Evolutionary conservation across 108 stramenopile species (phyloP).

Genomic region (Schizochytrium sp.): DNA sequence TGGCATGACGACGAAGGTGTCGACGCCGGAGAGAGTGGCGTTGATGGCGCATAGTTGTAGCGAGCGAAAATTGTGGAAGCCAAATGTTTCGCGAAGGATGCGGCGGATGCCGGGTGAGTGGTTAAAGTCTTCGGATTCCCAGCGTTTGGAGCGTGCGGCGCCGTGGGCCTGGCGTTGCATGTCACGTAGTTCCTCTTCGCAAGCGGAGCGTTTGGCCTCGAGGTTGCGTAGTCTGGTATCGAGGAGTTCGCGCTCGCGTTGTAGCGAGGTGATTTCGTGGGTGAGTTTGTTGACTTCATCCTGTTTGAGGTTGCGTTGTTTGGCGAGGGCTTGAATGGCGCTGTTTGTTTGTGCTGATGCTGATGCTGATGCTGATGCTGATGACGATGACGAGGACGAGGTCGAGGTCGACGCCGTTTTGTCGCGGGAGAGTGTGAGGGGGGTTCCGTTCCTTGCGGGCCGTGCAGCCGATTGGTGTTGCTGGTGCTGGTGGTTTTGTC

Average conservation of each 20-base stretch:
- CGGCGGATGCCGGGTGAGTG: background rate
- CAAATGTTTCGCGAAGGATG: conserved; percentile 58
- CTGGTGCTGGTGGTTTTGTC: too few species aligned
- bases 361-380: background rate
- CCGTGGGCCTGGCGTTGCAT: background rate
- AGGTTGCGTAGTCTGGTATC: background rate
- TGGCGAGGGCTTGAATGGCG: background rate
- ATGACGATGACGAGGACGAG: background rate
- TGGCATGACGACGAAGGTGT: conserved; percentile 96
- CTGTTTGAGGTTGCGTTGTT: background rate
- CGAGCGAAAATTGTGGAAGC: conserved; percentile 71
- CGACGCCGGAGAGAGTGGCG: conserved; percentile 72
- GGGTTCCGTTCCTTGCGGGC: too few species aligned
- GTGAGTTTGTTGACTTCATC: background rate
- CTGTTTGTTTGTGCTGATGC: background rate
- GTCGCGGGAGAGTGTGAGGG: too few species aligned
- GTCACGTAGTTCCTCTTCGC: background rate
- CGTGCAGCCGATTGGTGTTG: too few species aligned
- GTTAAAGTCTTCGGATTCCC: background rate
- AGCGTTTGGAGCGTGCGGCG: background rate
- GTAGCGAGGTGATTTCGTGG: background rate
- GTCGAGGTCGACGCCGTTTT: too few species aligned
- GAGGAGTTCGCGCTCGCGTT: background rate
- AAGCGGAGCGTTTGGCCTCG: background rate
- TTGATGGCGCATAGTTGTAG: conserved; percentile 82